Evolutionary conservation across 2,329 filamentous ascomycete genomes (phyloP).

Genomic region (Apiospora hydei): DNA sequence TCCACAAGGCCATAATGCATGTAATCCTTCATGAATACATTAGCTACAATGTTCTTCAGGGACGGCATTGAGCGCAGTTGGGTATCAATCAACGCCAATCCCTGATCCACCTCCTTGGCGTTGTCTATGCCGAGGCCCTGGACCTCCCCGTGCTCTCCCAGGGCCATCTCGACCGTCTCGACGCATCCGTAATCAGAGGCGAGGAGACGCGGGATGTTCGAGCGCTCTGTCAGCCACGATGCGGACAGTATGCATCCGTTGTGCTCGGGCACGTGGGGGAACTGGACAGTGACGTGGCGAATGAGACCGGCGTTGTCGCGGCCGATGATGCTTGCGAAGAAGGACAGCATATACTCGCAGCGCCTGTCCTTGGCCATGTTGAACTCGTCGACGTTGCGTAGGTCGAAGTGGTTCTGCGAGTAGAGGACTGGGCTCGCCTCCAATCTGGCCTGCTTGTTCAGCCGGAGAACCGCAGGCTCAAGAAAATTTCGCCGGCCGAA

Average conservation of each 20-base stretch:
- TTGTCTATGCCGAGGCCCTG: too few relatives aligned
- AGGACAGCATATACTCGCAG: not conserved
- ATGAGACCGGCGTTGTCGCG: not conserved
- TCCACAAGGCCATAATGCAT: too few relatives aligned
- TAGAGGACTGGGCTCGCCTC: not conserved
- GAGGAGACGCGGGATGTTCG: not conserved
- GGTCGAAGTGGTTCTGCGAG: not conserved
- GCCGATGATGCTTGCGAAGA: not conserved
- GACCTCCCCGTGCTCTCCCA: not conserved
- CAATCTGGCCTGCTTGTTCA: not conserved
- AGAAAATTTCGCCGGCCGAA: not conserved
- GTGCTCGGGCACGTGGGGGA: not conserved
- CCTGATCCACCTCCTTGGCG: not conserved
- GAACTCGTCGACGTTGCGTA: not conserved
- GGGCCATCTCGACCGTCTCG: not conserved
- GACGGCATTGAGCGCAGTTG: not conserved
- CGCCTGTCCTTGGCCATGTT: fast-evolving
- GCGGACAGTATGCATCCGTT: fast-evolving
- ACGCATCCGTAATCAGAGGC: not conserved
- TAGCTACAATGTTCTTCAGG: not conserved
- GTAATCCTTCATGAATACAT: not conserved
- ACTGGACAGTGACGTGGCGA: not conserved
- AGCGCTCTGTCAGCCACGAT: too few relatives aligned
- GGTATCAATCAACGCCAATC: not conserved
- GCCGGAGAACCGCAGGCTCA: not conserved